Evolutionary conservation across 768 basidiomycete genomes (phyloP).

Genomic region (Serpula lacrymans): DNA sequence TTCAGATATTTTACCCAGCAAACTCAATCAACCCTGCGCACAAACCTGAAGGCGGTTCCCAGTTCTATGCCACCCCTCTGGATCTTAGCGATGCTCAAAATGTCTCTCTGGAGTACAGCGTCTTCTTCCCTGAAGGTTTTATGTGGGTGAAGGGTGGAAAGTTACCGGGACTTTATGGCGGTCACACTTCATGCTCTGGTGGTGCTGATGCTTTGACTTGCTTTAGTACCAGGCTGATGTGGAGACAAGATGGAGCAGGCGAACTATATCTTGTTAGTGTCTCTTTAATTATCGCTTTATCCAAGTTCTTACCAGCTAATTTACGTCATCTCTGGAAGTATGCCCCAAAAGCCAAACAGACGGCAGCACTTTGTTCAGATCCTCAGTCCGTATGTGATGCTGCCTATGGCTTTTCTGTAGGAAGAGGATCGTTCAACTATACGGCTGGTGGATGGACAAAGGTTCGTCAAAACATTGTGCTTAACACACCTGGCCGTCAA

Average conservation of each 20-base stretch:
- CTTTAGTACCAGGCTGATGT: constrained; percentile 87
- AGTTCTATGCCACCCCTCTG: constrained; percentile 58
- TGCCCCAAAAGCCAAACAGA: constrained; percentile 70
- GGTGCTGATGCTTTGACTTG: constrained; percentile 69
- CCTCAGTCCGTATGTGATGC: constrained; percentile 60
- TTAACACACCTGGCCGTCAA: constrained; percentile 72
- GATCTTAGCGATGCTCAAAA: constrained; percentile 44
- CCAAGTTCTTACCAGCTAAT: background rate
- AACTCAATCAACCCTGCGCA: constrained; percentile 66
- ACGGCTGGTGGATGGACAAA: constrained; percentile 65
- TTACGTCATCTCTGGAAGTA: constrained; percentile 44
- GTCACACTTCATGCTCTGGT: constrained; percentile 65
- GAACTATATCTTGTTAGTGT: constrained; percentile 70
- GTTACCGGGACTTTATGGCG: constrained; percentile 77
- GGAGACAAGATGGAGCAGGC: constrained; percentile 62
- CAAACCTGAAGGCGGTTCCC: constrained; percentile 64
- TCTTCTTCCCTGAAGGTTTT: constrained; percentile 74
- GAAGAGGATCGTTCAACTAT: constrained; percentile 68
- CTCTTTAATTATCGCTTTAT: background rate
- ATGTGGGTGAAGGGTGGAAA: constrained; percentile 83
- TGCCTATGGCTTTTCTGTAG: constrained; percentile 71
- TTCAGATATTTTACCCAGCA: constrained; percentile 68
- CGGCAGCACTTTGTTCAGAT: constrained; percentile 52
- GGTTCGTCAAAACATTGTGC: constrained; percentile 60
- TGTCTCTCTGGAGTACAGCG: constrained; percentile 63